Evolutionary conservation across 2,329 filamentous ascomycete species (phyloP).

Genomic region (Fusarium zealandicum): DNA sequence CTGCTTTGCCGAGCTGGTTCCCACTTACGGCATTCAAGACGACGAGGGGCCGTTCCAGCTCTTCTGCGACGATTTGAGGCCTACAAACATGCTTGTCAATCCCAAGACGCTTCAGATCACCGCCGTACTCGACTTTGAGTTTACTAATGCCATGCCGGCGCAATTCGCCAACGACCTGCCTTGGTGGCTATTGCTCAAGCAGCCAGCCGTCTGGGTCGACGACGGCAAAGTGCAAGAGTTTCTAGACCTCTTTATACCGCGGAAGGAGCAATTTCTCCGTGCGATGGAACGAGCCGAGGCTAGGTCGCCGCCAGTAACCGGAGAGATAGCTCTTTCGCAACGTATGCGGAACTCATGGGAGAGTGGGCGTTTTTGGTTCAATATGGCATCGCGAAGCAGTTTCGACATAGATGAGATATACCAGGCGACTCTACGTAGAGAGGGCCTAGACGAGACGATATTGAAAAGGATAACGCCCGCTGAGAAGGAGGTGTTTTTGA

Average conservation of each 20-base stretch:
- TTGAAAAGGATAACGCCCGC: not conserved
- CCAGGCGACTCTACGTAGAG: constrained; percentile 42
- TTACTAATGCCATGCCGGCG: constrained; percentile 50
- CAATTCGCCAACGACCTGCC: constrained; percentile 50
- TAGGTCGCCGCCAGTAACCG: not conserved
- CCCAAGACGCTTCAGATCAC: constrained; percentile 46
- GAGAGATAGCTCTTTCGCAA: constrained; percentile 20
- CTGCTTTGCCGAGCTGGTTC: constrained; percentile 46
- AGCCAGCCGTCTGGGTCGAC: not conserved
- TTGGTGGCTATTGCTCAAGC: constrained; percentile 48
- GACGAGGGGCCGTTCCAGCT: constrained; percentile 47
- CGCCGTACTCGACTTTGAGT: constrained; percentile 52
- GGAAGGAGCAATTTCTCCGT: not conserved
- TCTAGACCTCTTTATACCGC: not conserved
- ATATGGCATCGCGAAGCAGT: constrained; percentile 46
- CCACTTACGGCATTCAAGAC: constrained; percentile 39
- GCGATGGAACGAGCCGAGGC: not conserved
- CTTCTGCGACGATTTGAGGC: constrained; percentile 51
- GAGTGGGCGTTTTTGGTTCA: constrained; percentile 47
- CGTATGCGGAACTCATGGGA: constrained; percentile 48
- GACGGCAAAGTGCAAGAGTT: not conserved
- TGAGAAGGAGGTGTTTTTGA: not conserved
- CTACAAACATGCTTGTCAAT: constrained; percentile 50
- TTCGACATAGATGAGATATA: constrained; percentile 47
- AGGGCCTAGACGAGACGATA: not conserved